phyloP scores from a whole-genome alignment of 805 yeast genomes.

The Candida krabiensis region DNA sequence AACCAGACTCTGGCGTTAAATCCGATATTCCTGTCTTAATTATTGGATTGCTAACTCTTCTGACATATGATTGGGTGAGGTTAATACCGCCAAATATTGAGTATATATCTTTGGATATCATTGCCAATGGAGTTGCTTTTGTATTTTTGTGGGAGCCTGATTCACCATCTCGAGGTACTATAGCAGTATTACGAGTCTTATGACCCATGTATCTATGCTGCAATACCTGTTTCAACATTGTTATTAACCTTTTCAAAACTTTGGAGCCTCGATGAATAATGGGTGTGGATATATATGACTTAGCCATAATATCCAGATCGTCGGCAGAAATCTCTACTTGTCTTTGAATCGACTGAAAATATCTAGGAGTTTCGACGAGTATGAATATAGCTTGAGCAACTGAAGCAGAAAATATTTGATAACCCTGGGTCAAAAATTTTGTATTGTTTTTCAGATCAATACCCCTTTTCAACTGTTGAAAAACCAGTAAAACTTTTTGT shows the following conservation, averaged over 20 bases:
- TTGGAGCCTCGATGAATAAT: slow-evolving; percentile 11
- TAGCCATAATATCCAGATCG: slow-evolving; percentile 9
- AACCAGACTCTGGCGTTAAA: neutral
- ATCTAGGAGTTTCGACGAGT: slow-evolving; percentile 19
- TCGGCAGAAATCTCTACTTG: slow-evolving; percentile 5
- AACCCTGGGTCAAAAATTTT: slow-evolving; percentile 31
- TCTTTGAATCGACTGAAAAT: slow-evolving; percentile 1
- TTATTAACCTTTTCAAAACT: slow-evolving; percentile 7
- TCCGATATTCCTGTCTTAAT: neutral
- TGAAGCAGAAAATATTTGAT: slow-evolving; percentile 34
- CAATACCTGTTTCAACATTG: slow-evolving; percentile 1
- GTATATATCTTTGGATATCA: slow-evolving; percentile 13
- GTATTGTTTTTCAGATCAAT: slow-evolving; percentile 25
- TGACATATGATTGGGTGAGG: slow-evolving; percentile 12
- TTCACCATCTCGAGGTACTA: slow-evolving; percentile 1
- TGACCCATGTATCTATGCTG: neutral
- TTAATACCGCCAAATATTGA: slow-evolving; percentile 15
- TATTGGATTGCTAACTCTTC: slow-evolving; percentile 5
- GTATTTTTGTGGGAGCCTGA: neutral
- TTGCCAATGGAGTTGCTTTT: slow-evolving; percentile 1
- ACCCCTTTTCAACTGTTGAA: slow-evolving; percentile 23
- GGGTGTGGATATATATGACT: slow-evolving; percentile 5
- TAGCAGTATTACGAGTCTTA: neutral
- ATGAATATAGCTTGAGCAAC: slow-evolving; percentile 34
- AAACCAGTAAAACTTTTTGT: slow-evolving; percentile 29